Evolutionary conservation across 169 alveolate genomes (phyloP).

Genomic region (Blepharisma undulans): DNA sequence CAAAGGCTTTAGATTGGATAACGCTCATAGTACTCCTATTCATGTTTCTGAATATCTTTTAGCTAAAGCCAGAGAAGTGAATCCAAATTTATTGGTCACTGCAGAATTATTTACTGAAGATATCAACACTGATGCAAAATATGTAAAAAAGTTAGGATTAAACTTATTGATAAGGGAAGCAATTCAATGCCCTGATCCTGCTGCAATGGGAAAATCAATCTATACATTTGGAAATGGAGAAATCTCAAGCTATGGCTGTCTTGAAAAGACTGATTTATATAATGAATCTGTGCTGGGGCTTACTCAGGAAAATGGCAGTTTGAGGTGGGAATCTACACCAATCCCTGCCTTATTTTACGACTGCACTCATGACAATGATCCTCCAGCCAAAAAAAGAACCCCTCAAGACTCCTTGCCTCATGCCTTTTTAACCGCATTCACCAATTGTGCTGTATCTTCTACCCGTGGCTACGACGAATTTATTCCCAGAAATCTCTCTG

Average conservation of each 20-base stretch:
- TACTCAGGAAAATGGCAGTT: neutral
- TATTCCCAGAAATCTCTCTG: conserved; percentile 84
- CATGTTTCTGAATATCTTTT: conserved; percentile 90
- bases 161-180: conserved; percentile 91
- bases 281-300: neutral
- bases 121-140: conserved; percentile 83
- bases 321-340: conserved; percentile 54
- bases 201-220: conserved; percentile 40
- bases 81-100: conserved; percentile 87
- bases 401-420: conserved; percentile 82
- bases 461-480: conserved; percentile 91
- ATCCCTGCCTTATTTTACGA: conserved; percentile 89
- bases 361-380: conserved; percentile 93
- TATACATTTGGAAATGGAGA: conserved; percentile 41
- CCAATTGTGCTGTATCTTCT: conserved; percentile 86
- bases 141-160: conserved; percentile 85
- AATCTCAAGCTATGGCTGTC: neutral
- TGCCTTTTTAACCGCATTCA: conserved; percentile 82
- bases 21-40: conserved; percentile 94
- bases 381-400: conserved; percentile 76
- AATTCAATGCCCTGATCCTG: conserved; percentile 56
- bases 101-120: conserved; percentile 93
- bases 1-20: conserved; percentile 94
- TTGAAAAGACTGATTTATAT: neutral
- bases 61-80: conserved; percentile 86